Base-by-base conservation (phyloP, 1,284 basidiomycete species). In the Sutorius eximius region DNA sequence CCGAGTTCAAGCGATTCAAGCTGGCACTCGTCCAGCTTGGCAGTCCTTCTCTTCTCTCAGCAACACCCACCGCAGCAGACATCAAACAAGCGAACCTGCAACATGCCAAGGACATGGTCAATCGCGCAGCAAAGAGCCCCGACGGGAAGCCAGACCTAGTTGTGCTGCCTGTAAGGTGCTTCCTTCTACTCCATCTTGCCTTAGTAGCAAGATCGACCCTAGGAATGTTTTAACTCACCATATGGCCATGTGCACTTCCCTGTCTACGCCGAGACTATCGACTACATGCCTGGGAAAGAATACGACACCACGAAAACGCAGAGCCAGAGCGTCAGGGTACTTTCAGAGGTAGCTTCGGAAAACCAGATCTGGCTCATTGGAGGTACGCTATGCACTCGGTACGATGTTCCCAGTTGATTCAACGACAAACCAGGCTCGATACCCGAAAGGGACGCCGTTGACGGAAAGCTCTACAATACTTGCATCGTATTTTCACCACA, bases 181-280 rank as follows among this genome's bases (percentile, higher is more conserved):
- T 41, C n/a, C 20, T 30, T 20, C 51, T 11, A 36, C 32, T n/a
- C 22, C 33, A 18, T 18, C 6, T 36, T 34, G 10, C 16, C 43
- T 18, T 7, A 11, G 30, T 45, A 59, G 51, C 38, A 18, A 43
- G 44, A 30, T 24, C 22, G 15, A 38, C 43, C 49, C 22, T 64
- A 95, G 86, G 96, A 99, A 81, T 94, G 94, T 76, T 99, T 99
- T 80, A 99, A 99, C 73, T 95, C 93, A 13, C 95, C 95, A 0
- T 99, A 99, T 67, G 95, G 95, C 0, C 87, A 92, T 59, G 78
- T 81, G 5, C 83, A 90, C 67, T 96, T 97, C 68, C 87, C 91
- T 0, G 78, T 85, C 27, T 92, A 95, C 64, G 90, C 92, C 1
- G 95, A 98, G 73, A 79, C 75, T 2, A 91, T 98, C 48, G 84